Conservation (phyloP, 108 stramenopile species). For the Nitzschia palea region DNA sequence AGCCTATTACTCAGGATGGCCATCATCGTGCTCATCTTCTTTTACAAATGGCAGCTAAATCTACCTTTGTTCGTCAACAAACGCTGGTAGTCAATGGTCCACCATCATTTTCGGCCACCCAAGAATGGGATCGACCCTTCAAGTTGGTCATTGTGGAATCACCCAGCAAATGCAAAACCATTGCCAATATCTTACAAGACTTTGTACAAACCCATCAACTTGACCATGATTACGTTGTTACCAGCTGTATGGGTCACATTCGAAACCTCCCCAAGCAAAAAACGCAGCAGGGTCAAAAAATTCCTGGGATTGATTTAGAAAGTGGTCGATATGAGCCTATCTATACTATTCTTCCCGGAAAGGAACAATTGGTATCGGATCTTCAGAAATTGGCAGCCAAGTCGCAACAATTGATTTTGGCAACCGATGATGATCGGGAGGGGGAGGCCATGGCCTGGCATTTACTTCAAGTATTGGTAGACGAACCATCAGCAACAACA, state of each 20-base stretch:
- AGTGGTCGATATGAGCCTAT: slow-evolving; percentile 50
- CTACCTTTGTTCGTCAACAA: not conserved
- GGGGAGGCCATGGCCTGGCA: slow-evolving; percentile 92
- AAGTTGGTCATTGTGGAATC: slow-evolving; percentile 59
- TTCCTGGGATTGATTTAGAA: slow-evolving; percentile 59
- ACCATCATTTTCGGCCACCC: slow-evolving; percentile 13
- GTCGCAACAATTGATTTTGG: slow-evolving; percentile 56
- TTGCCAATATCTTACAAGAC: slow-evolving; percentile 45
- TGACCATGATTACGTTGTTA: slow-evolving; percentile 41
- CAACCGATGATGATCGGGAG: slow-evolving; percentile 89
- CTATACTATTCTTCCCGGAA: slow-evolving; percentile 51
- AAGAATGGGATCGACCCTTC: slow-evolving; percentile 29
- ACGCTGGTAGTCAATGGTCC: slow-evolving; percentile 31
- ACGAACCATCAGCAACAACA: not conserved
- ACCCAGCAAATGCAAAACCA: slow-evolving; percentile 57
- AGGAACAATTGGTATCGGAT: slow-evolving; percentile 38
- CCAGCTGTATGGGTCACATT: slow-evolving; percentile 53
- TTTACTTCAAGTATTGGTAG: slow-evolving; percentile 46
- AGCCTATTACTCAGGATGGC: not conserved
- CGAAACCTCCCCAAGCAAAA: slow-evolving; percentile 40
- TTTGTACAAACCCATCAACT: slow-evolving; percentile 42
- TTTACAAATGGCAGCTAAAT: not conserved
- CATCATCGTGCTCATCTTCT: too few species aligned
- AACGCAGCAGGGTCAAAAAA: slow-evolving; percentile 13
- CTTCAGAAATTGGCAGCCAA: slow-evolving; percentile 17